phyloP scores from a whole-genome alignment of 2,329 filamentous ascomycete species.

The Phialophora macrospora region DNA sequence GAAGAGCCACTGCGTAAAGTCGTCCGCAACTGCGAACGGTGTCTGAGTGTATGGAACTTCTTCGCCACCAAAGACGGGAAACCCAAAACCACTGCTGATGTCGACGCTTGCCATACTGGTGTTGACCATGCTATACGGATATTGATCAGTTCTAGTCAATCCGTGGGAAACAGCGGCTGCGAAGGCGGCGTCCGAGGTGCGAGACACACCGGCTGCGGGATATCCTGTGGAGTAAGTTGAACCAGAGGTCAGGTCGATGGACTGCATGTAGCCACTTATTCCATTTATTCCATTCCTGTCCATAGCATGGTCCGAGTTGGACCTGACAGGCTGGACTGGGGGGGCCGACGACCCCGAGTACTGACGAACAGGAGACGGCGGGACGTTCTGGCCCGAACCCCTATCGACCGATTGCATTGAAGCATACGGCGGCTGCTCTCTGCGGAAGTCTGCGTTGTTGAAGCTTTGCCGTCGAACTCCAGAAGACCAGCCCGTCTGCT shows the following conservation, averaged over 20 bases:
- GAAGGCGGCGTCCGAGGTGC: constrained; percentile 40
- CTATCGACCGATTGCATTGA: constrained; percentile 20
- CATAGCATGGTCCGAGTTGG: constrained; percentile 30
- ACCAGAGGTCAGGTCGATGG: constrained; percentile 25
- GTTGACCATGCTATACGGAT: constrained; percentile 34
- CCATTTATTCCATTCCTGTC: constrained; percentile 20
- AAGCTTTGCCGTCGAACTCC: constrained; percentile 39
- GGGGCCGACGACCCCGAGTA: constrained; percentile 34
- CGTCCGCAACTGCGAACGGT: constrained; percentile 84
- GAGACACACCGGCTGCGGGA: constrained; percentile 25
- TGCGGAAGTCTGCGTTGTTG: constrained; percentile 29
- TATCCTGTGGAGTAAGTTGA: constrained; percentile 30
- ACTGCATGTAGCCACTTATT: constrained; percentile 30
- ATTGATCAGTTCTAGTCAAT: constrained; percentile 36
- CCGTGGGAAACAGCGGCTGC: constrained; percentile 41
- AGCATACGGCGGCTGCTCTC: constrained; percentile 21
- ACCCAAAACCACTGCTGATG: constrained; percentile 54
- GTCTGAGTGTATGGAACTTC: constrained; percentile 73
- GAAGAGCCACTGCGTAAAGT: constrained; percentile 85
- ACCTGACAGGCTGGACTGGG: constrained; percentile 31
- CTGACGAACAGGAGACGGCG: constrained; percentile 34
- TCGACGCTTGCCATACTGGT: constrained; percentile 43
- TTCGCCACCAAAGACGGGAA: constrained; percentile 86
- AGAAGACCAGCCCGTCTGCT: constrained; percentile 41
- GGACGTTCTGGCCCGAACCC: constrained; percentile 18